Conservation (phyloP, 495 filamentous ascomycete species). For the Xylaria castorea region DNA sequence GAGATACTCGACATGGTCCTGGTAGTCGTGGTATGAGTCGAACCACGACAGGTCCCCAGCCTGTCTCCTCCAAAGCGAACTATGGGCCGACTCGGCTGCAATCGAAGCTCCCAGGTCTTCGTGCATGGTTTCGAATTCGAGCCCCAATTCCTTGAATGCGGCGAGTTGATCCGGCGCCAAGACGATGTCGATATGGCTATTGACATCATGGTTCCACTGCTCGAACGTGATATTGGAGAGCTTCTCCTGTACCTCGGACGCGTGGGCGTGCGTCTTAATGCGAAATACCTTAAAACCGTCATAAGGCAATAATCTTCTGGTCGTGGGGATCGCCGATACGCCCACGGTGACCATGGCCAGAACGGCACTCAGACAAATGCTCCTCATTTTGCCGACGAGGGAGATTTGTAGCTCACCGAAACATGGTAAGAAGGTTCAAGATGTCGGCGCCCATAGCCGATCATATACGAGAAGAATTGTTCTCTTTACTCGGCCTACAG, state of each 20-base stretch:
- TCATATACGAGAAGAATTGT: not conserved
- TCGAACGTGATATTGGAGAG: constrained; percentile 39
- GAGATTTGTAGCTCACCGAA: not conserved
- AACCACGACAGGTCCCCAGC: constrained; percentile 48
- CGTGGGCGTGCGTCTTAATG: constrained; percentile 32
- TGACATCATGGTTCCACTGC: constrained; percentile 40
- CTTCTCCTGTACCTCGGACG: constrained; percentile 35
- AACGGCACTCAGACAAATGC: not conserved
- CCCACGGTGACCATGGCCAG: constrained; percentile 11
- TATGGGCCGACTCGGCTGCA: constrained; percentile 37
- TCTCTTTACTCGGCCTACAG: not conserved
- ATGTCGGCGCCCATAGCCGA: not conserved
- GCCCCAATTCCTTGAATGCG: constrained; percentile 42
- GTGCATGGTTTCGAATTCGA: constrained; percentile 50
- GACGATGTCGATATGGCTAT: constrained; percentile 45
- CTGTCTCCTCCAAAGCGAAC: constrained; percentile 23
- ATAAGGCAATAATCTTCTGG: constrained; percentile 33
- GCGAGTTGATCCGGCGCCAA: constrained; percentile 44
- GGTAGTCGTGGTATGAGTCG: constrained; percentile 54
- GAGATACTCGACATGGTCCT: constrained; percentile 54
- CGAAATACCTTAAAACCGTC: constrained; percentile 52
- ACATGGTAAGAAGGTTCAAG: not conserved
- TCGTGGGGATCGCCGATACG: constrained; percentile 18
- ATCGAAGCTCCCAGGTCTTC: constrained; percentile 53
- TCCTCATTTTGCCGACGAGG: constrained; percentile 7